Evolutionary conservation across 2,329 filamentous ascomycete species (phyloP).

Genomic region (Drechslerella coelobrocha): DNA sequence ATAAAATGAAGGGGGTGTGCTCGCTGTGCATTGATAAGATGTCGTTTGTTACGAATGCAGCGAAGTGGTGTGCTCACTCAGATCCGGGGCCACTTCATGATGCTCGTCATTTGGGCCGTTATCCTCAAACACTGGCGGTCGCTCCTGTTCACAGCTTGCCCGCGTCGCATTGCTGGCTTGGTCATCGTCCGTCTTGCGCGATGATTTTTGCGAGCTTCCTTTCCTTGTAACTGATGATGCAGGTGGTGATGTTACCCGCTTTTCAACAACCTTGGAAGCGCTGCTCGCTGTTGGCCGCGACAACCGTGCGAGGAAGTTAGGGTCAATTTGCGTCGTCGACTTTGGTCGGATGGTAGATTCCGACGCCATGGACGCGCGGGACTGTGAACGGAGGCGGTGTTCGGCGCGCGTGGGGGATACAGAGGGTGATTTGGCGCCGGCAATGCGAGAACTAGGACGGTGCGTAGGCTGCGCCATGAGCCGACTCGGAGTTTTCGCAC

Average conservation of each 20-base stretch:
- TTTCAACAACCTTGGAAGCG: constrained; percentile 44
- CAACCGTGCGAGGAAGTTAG: constrained; percentile 42
- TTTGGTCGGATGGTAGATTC: constrained; percentile 45
- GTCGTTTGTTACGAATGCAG: constrained; percentile 36
- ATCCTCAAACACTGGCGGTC: constrained; percentile 28
- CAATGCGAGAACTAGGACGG: constrained; percentile 32
- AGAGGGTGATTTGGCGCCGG: constrained; percentile 37
- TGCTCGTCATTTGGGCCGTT: constrained; percentile 44
- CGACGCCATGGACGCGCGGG: constrained; percentile 45
- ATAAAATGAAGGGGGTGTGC: background rate
- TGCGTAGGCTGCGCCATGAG: constrained; percentile 18
- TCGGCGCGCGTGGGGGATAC: constrained; percentile 40
- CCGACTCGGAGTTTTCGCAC: constrained; percentile 40
- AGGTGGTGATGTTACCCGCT: constrained; percentile 39
- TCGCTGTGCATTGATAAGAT: no score
- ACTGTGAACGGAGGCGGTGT: constrained; percentile 34
- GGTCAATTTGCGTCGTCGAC: constrained; percentile 40
- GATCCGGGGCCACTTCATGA: constrained; percentile 35
- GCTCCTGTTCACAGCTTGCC: constrained; percentile 33
- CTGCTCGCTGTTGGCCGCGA: constrained; percentile 43
- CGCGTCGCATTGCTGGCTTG: constrained; percentile 29
- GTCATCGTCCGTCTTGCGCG: constrained; percentile 44
- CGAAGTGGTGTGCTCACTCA: constrained; percentile 20
- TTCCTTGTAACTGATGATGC: constrained; percentile 21
- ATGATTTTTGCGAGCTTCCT: constrained; percentile 27